Evolutionary conservation across 1,284 basidiomycete genomes (phyloP), one percentile per base, ranked within the genome.

Genomic region (Blastosporella zonata): DNA sequence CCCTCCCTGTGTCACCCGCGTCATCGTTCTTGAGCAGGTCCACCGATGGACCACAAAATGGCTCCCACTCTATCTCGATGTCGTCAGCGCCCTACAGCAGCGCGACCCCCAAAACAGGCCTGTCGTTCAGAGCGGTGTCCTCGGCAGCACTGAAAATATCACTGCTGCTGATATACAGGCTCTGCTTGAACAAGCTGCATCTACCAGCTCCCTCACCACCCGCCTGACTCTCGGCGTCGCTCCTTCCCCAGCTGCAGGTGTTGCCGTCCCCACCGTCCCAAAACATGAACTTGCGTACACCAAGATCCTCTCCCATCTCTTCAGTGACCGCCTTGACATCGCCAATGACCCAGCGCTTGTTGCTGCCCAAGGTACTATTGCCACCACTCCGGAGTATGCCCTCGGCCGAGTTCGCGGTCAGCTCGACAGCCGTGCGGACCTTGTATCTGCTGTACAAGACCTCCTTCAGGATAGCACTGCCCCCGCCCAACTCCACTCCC

Each of bases 251-350:
- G 47, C 50, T 61, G 1, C 49, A 60, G 2, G 15, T 62, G 12
- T 47, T 10, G 47, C 56, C 17, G 54, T 73, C 7, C 84, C 84
- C 12, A 81, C 83, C 53, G 70, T 92, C 31, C 93, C 94, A 25
- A 85, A 86, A 63, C 92, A 97, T 66, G 96, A 99, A 70, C 73
- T 81, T 10, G 87, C 93, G 4, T 99, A 99, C 75, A 93, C 88
- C 55, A 87, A 88, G 63, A 88, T 98, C 46, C 84, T 99, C 44
- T 69, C 80, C 22, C 87, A 91, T 56, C 71, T 96, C 29, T 97
- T 98, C 62, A 75, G 73, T 23, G 82, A 87, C n/a, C 82, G 91
- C 1, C 75, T 99, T 2, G 84, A 93, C 53, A 78, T 99, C 50
- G 77, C 87, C 63, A 99, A 99, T 68, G 82, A 86, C 13, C 93